Conservation (phyloP, 352 stramenopile species). For the Blastocystis sp. region DNA sequence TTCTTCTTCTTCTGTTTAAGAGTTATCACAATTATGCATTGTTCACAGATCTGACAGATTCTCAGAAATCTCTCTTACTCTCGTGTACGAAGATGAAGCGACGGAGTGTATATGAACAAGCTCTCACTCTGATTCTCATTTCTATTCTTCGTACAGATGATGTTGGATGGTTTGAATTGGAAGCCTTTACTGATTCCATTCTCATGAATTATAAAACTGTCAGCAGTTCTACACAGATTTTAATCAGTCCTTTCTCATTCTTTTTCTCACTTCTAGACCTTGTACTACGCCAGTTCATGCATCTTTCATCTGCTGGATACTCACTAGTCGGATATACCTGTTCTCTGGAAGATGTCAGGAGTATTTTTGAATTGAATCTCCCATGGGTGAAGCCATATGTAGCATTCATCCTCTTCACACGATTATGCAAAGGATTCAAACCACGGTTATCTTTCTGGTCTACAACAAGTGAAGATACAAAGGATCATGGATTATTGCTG, state of each 20-base stretch:
- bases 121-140: conserved; percentile 27
- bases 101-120: background rate
- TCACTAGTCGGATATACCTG: background rate
- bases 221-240: background rate
- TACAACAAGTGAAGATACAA: background rate
- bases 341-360: conserved; percentile 19
- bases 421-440: conserved; percentile 28
- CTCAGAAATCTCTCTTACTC: background rate
- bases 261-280: background rate
- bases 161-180: background rate
- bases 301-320: background rate
- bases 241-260: background rate
- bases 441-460: background rate
- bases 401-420: conserved; percentile 31
- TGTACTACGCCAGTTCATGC: conserved; percentile 9
- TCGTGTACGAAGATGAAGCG: background rate
- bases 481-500: background rate
- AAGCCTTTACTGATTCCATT: conserved; percentile 32
- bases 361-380: conserved; percentile 41
- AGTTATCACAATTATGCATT: background rate
- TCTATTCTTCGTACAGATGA: conserved; percentile 35
- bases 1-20: conserved; percentile 45
- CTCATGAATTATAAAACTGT: conserved; percentile 24
- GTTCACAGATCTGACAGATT: background rate
- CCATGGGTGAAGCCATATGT: conserved; percentile 25